Percentiles rank a stretch among this genome's conserved stretches.
These are phyloP conservation scores for Kodamaea sp. DNA, from an alignment of 1,139 yeast species.

Conservation along the genomic window DNA sequence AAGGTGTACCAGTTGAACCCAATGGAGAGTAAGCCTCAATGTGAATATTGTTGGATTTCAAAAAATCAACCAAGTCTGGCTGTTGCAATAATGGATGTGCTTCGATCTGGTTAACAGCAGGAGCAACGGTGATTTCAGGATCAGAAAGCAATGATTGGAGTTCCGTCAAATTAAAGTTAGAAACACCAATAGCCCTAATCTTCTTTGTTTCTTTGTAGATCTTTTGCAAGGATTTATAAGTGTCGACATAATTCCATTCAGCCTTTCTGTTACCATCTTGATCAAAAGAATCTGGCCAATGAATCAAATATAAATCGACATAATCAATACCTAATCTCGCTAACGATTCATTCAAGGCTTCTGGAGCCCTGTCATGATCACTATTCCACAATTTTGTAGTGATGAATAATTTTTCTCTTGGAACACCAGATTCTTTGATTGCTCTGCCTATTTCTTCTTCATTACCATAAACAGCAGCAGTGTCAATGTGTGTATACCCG, in stretches of 20 bases:
- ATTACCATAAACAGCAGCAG: constrained; percentile 35
- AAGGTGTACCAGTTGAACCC: constrained; percentile 22
- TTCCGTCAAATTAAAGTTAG: constrained; percentile 52
- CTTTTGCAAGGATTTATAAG: constrained; percentile 69
- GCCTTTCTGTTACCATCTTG: constrained; percentile 1
- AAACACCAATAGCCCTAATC: constrained; percentile 51
- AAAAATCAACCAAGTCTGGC: constrained; percentile 60
- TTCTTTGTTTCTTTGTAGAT: constrained; percentile 48
- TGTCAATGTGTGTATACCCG: constrained; percentile 36
- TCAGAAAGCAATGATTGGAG: constrained; percentile 36
- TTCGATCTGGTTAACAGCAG: constrained; percentile 69
- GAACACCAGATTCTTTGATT: constrained; percentile 18
- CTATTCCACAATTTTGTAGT: constrained; percentile 53
- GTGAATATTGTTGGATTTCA: constrained; percentile 48
- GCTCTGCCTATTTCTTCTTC: constrained; percentile 31
- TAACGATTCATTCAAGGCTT: constrained; percentile 33
- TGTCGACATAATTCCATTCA: constrained; percentile 57
- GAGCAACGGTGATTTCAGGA: constrained; percentile 39
- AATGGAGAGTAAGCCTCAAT: constrained; percentile 70
- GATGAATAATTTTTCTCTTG: constrained; percentile 48
- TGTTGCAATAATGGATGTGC: constrained; percentile 63
- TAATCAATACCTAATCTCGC: constrained; percentile 41
- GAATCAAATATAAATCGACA: constrained; percentile 50
- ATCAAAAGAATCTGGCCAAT: constrained; percentile 49
- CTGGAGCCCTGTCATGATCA: constrained; percentile 12